Evolutionary conservation across 2,329 filamentous ascomycete genomes (phyloP).

Genomic region (Apiospora arundinis): DNA sequence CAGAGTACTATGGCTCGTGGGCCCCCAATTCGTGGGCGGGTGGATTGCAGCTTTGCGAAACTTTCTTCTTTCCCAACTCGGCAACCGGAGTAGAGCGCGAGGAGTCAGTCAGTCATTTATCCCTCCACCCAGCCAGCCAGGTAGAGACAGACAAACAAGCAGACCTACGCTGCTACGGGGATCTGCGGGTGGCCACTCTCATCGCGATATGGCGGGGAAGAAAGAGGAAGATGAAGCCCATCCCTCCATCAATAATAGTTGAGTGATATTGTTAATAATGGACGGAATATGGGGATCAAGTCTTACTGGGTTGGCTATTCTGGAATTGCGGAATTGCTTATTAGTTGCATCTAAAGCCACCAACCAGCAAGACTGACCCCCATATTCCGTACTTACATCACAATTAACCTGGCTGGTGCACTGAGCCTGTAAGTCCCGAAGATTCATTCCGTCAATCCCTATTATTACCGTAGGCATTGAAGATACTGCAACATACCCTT

Average conservation of each 20-base stretch:
- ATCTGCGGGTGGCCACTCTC: neutral
- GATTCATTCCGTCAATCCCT: neutral
- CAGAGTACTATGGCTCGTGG: too few species aligned
- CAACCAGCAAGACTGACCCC: too few species aligned
- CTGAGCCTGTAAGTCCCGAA: neutral
- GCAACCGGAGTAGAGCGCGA: neutral
- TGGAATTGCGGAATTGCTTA: neutral
- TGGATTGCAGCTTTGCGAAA: conserved; percentile 1
- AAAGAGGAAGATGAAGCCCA: neutral
- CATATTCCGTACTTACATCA: neutral
- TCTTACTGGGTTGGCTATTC: neutral
- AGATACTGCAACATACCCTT: neutral
- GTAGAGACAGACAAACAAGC: too few species aligned
- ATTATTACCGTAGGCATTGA: neutral
- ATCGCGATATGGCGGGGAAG: neutral
- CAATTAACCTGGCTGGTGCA: too few species aligned
- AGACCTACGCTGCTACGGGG: too few species aligned
- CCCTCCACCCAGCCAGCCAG: too few species aligned
- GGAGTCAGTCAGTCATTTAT: neutral
- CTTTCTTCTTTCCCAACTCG: neutral
- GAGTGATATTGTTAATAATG: neutral
- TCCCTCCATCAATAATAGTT: neutral
- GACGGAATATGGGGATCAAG: neutral
- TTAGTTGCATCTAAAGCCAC: too few species aligned
- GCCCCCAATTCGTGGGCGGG: neutral